These are phyloP conservation scores for Mycena polygramma DNA, from an alignment of 768 basidiomycete species.

Conservation along the genomic window DNA sequence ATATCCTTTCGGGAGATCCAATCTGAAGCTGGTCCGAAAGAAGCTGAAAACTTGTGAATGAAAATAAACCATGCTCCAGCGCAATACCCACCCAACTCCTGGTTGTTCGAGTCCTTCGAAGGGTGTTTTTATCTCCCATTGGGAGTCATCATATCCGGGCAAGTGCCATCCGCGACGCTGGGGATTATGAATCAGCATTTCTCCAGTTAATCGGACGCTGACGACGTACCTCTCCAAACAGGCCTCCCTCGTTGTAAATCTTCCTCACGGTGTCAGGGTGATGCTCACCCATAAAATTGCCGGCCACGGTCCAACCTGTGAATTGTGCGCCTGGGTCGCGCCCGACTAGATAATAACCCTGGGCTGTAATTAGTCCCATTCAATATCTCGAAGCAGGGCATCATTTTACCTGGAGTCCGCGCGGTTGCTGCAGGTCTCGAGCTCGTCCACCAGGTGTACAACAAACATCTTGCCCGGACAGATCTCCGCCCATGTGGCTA, in stretches of 20 bases:
- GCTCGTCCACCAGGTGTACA: slow-evolving; percentile 38
- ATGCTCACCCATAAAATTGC: slow-evolving; percentile 35
- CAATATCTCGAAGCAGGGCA: not conserved
- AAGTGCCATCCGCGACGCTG: slow-evolving; percentile 61
- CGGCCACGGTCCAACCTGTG: slow-evolving; percentile 33
- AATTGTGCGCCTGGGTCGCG: slow-evolving; percentile 30
- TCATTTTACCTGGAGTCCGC: slow-evolving; percentile 22
- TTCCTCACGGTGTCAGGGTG: slow-evolving; percentile 63
- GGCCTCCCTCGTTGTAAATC: slow-evolving; percentile 63
- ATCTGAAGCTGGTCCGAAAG: slow-evolving; percentile 66
- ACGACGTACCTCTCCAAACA: slow-evolving; percentile 55
- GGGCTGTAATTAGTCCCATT: not conserved
- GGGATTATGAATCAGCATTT: not conserved
- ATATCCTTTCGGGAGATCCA: slow-evolving; percentile 57
- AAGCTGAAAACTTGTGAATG: slow-evolving; percentile 52
- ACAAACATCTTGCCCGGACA: slow-evolving; percentile 32
- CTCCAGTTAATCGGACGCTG: not conserved
- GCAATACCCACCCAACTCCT: slow-evolving; percentile 46
- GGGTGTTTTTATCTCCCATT: slow-evolving; percentile 56
- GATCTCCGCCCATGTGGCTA: slow-evolving; percentile 37
- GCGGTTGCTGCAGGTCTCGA: slow-evolving; percentile 34
- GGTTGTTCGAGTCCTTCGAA: slow-evolving; percentile 57
- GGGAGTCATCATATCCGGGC: slow-evolving; percentile 65
- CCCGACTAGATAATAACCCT: slow-evolving; percentile 36
- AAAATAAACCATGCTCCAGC: not conserved